These are phyloP conservation scores for Ogataea dorogensis DNA, from an alignment of 805 yeast species.

Conservation along the genomic window DNA sequence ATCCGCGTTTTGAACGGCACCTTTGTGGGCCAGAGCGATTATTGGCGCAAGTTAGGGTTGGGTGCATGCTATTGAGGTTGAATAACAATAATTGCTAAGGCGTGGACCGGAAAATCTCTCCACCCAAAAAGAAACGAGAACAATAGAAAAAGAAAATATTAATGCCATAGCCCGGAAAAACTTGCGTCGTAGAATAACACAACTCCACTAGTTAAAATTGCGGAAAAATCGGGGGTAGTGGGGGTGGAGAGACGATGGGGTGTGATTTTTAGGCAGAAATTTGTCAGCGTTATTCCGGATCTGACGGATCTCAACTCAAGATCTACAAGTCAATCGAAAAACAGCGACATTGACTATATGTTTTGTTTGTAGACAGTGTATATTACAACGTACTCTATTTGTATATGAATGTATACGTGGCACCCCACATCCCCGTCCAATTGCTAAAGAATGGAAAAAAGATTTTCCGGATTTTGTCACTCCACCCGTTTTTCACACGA, in stretches of 20 bases:
- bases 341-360: no score
- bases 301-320: no score
- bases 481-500: conserved; percentile 3
- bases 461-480: conserved; percentile 15
- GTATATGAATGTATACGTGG: conserved; percentile 1
- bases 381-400: background rate
- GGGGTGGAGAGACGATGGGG: conserved; percentile 12
- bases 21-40: conserved; percentile 81
- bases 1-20: conserved; percentile 38
- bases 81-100: background rate
- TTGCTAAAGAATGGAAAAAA: conserved; percentile 8
- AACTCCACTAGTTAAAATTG: conserved; percentile 5
- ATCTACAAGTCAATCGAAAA: no score
- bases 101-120: conserved; percentile 1
- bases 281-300: no score
- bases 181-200: conserved; percentile 6
- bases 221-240: conserved; percentile 14
- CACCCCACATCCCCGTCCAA: conserved; percentile 9
- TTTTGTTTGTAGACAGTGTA: no score
- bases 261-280: no score
- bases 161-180: conserved; percentile 7
- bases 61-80: conserved; percentile 57
- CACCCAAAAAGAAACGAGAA: conserved; percentile 9
- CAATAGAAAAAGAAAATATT: conserved; percentile 1
- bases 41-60: conserved; percentile 81